Percentiles rank a stretch among this genome's conserved stretches.
These are phyloP conservation scores for Luzula sylvatica DNA, from an alignment of 176 grass and related monocot genomes.

Conservation along the genomic window DNA sequence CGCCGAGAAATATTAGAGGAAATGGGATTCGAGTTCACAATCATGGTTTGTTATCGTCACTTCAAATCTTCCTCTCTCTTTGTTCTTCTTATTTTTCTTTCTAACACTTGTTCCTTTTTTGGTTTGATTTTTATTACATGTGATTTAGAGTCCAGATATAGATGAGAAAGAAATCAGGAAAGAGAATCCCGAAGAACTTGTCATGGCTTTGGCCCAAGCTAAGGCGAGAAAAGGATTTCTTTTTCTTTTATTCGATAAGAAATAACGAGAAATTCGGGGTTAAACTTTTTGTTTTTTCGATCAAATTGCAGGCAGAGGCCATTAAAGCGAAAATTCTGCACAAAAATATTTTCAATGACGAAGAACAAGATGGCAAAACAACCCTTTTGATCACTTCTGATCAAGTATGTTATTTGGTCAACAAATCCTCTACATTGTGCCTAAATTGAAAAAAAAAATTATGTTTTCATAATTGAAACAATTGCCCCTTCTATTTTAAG, in stretches of 20 bases:
- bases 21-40: constrained; percentile 62
- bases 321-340: constrained; percentile 29
- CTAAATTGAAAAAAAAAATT: too few relatives aligned
- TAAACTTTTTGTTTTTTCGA: too few relatives aligned
- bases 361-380: background rate
- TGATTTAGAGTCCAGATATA: constrained; percentile 66
- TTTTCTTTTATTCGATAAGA: too few relatives aligned
- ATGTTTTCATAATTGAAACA: too few relatives aligned
- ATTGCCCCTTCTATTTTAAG: too few relatives aligned
- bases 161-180: constrained; percentile 67
- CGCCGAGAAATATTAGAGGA: constrained; percentile 50
- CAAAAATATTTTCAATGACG: background rate
- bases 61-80: background rate
- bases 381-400: constrained; percentile 55
- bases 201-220: constrained; percentile 61
- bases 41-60: constrained; percentile 33
- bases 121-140: background rate
- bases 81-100: background rate
- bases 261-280: too few relatives aligned
- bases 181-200: constrained; percentile 58
- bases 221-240: constrained; percentile 29
- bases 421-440: too few relatives aligned
- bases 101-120: background rate
- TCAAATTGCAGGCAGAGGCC: constrained; percentile 42
- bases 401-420: constrained; percentile 28